Base-by-base conservation (phyloP, 2,329 filamentous ascomycete species). In the Metarhizium brunneum region DNA sequence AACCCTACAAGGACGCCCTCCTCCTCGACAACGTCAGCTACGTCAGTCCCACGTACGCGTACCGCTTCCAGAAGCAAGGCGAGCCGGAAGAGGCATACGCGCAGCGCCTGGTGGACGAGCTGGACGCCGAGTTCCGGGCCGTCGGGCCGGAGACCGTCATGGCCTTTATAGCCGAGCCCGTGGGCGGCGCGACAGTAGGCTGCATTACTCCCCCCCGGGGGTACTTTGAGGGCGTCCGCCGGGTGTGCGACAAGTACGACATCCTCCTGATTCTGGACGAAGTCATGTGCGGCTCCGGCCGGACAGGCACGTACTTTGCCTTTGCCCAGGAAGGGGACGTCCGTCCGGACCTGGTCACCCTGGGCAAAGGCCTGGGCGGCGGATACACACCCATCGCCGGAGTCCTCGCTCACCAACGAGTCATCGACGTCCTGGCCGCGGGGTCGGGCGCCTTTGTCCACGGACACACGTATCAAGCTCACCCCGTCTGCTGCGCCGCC, bases 221-320 rank as follows among this genome's bases (percentile, higher is more conserved):
- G 0, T 94, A 94, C 61, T 82, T 92, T 52, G 71, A 75, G 52
- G 86, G 85, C 0, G 82, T 92, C 69, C 80, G 80, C 62, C 71
- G 73, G 2, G 73, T 94, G 1, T 94, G 89, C 66, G 78, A 86
- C 53, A 82, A 81, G 58, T 76, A 92, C 63, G 88, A 86, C 0
- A 83, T 85, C 0, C 77, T 94, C 0, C 74, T 94, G n/a, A 85
- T 92, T 49, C 71, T 92, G 0, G 90, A 94, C 63, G 89, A 92
- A 53, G 78, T 90, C 48, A 89, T 91, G 86, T 85, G 81, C 50
- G 85, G 85, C 2, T 79, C 80, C 68, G 84, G 84, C 1, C 72
- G 83, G 1, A 77, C 76, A 0, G 84, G 83, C 0, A 76, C 72
- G 4, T 68, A 85, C 60, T 79, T 88, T 68, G 80, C 82, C 1